These are phyloP conservation scores for Boletus fagicola DNA, from an alignment of 768 basidiomycete species.

Conservation along the genomic window DNA sequence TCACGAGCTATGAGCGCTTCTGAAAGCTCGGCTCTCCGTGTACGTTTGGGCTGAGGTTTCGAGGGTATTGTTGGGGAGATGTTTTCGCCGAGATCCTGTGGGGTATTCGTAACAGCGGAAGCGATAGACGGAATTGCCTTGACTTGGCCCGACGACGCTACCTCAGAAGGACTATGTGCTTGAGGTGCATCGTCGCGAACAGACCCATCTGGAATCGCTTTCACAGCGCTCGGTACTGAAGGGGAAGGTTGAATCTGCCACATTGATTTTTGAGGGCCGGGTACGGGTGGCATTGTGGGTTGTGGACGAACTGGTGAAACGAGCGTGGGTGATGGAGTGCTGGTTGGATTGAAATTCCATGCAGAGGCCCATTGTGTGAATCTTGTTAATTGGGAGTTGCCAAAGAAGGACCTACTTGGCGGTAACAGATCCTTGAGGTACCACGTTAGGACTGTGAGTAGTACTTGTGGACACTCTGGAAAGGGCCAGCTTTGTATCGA, in stretches of 20 bases:
- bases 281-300: background rate
- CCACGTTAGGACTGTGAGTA: background rate
- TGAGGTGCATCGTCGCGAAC: background rate
- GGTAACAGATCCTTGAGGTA: background rate
- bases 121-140: background rate
- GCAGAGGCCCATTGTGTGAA: background rate
- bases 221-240: background rate
- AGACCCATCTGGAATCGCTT: background rate
- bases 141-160: background rate
- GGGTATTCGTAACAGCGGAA: background rate
- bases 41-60: slow-evolving; percentile 31
- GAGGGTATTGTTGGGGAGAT: background rate
- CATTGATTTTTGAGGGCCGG: background rate
- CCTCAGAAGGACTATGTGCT: background rate
- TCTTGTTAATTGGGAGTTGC: background rate
- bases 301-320: background rate
- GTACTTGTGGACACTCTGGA: background rate
- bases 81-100: background rate
- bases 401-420: slow-evolving; percentile 14
- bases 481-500: slow-evolving; percentile 5
- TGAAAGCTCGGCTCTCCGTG: slow-evolving; percentile 19
- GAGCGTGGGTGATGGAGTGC: background rate
- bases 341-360: slow-evolving; percentile 1
- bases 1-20: slow-evolving; percentile 30
- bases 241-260: background rate